Evolutionary conservation across 2,329 filamentous ascomycete species (phyloP), one percentile per base, ranked within the genome.

Genomic region (Botrytis pseudocinerea): DNA sequence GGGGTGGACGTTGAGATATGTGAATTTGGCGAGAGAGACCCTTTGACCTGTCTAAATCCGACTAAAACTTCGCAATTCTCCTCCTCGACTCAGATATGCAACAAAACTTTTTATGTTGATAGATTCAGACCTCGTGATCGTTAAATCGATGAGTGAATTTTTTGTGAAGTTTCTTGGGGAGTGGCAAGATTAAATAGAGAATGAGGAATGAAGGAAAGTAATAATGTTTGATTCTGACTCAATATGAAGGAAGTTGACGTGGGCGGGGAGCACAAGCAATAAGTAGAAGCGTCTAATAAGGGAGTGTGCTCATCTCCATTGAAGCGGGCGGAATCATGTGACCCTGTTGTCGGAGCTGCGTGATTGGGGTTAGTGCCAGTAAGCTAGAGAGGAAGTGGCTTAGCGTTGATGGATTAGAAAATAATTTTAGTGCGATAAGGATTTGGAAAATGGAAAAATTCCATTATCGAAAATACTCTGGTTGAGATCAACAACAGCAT

Each of bases 1-100:
- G 71, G 73, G 35, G 75, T 70, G 76, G 75, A 74, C 28, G 77
- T 73, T 61, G 74, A 77, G 78, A 74, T 76, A 73, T 77, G 76
- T 72, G 48, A 69, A 35, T 65, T 74, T 73, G 73, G 71, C 69
- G 73, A 70, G 40, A 72, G 51, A 25, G 40, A 51, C 46, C 63
- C 57, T 68, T 44, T n/a, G 28, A 44, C n/a, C 40, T n/a, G 70
- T 66, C 57, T 20, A 10, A 42, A 60, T 60, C 40, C 40, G 70
- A 44, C 44, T n/a, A 16, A 42, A 60, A 69, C 51, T 60, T 18
- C 42, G 40, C 20, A 28, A 61, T 72, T 38, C 64, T 51, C 71
- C 71, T 73, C 71, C 61, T 72, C 54, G 48, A 57, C 32, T 73
- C 44, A 54, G 72, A 73, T 61, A 51, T 73, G 72, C 72, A 73